These are phyloP conservation scores for Sistotremastrum suecicum DNA, from an alignment of 768 basidiomycete genomes.

Conservation along the genomic window DNA sequence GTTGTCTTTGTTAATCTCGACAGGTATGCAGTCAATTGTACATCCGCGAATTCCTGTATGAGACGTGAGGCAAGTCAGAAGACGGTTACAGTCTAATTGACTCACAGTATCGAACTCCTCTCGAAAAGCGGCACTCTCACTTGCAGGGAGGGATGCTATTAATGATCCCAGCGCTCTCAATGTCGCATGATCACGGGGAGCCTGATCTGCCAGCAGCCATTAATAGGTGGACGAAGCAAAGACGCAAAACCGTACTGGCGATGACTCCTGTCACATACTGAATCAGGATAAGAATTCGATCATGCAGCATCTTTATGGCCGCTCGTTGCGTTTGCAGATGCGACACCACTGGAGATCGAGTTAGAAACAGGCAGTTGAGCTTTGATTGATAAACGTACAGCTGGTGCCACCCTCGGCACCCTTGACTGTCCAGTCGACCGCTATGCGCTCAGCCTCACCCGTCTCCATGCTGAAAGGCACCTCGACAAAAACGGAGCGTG, in stretches of 20 bases:
- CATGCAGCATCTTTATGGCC: slow-evolving; percentile 93
- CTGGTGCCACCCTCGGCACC: slow-evolving; percentile 74
- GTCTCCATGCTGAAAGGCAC: slow-evolving; percentile 86
- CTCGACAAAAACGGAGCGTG: slow-evolving; percentile 70
- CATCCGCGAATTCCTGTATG: slow-evolving; percentile 84
- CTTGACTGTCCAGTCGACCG: slow-evolving; percentile 89
- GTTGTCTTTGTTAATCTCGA: slow-evolving; percentile 82
- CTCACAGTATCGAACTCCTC: slow-evolving; percentile 81
- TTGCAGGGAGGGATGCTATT: slow-evolving; percentile 78
- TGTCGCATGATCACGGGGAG: slow-evolving; percentile 63
- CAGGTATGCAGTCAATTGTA: slow-evolving; percentile 82
- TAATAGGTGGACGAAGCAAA: not conserved
- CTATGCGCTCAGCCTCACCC: slow-evolving; percentile 96
- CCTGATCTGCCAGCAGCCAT: slow-evolving; percentile 33
- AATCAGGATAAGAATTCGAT: slow-evolving; percentile 76
- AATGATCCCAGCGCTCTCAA: slow-evolving; percentile 78
- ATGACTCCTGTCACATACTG: slow-evolving; percentile 72
- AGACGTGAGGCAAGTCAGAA: not conserved
- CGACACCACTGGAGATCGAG: slow-evolving; percentile 53
- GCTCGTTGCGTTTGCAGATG: slow-evolving; percentile 86
- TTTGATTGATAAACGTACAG: slow-evolving; percentile 31
- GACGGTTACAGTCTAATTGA: slow-evolving; percentile 4
- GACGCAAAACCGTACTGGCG: slow-evolving; percentile 35
- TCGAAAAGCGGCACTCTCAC: slow-evolving; percentile 68
- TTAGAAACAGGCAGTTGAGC: slow-evolving; percentile 3